Evolutionary conservation across 2,329 filamentous ascomycete species (phyloP).

Genomic region (Claviceps sp.): DNA sequence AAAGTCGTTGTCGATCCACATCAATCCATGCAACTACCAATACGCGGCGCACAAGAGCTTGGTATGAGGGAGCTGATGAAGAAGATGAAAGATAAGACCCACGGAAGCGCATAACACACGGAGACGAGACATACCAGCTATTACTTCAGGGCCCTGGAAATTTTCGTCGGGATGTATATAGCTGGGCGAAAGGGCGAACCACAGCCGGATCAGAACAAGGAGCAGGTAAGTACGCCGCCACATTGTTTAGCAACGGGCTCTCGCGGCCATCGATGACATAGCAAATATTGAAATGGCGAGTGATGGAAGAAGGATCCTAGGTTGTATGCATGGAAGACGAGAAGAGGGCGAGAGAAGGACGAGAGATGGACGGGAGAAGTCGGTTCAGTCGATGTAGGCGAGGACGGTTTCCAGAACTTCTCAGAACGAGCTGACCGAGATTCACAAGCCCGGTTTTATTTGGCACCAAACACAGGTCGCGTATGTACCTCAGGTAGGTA

Average conservation of each 20-base stretch:
- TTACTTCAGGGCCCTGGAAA: slow-evolving; percentile 95
- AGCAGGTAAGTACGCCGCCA: slow-evolving; percentile 84
- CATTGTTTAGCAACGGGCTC: slow-evolving; percentile 38
- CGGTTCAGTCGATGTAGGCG: slow-evolving; percentile 1
- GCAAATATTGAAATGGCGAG: slow-evolving; percentile 15
- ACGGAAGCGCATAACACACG: neutral
- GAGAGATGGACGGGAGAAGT: neutral
- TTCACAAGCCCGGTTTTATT: no score
- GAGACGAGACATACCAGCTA: slow-evolving; percentile 58
- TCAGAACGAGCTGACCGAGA: neutral
- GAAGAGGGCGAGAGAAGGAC: neutral
- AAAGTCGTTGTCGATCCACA: neutral
- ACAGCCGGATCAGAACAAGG: slow-evolving; percentile 74
- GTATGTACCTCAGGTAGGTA: neutral
- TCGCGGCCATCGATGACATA: slow-evolving; percentile 9
- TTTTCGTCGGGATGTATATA: slow-evolving; percentile 98
- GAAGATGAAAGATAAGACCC: neutral
- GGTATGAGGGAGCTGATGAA: neutral
- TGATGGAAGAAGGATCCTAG: neutral
- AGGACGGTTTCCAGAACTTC: neutral
- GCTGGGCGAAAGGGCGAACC: slow-evolving; percentile 87
- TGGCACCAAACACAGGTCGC: neutral
- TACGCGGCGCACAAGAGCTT: neutral
- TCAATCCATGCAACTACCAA: neutral
- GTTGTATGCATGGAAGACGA: slow-evolving; percentile 11